Evolutionary conservation across 495 filamentous ascomycete genomes (phyloP).

Genomic region (Elaphomyces granulatus): DNA sequence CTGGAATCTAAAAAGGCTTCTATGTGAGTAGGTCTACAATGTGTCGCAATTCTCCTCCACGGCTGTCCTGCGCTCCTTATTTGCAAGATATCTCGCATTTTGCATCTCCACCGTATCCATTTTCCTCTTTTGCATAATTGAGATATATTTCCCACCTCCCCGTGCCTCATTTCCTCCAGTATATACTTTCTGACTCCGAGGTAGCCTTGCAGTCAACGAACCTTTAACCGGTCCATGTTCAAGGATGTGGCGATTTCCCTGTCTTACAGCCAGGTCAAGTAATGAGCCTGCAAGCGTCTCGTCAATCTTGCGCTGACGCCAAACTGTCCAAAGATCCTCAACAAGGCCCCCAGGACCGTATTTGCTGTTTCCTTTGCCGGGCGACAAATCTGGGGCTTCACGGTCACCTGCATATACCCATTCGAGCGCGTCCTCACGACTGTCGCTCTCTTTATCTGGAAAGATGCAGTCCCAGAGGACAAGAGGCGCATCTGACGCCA

Average conservation of each 20-base stretch:
- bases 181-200: slow-evolving; percentile 47
- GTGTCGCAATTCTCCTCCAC: not conserved
- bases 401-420: slow-evolving; percentile 65
- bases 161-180: slow-evolving; percentile 49
- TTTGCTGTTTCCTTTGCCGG: slow-evolving; percentile 33
- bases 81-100: slow-evolving; percentile 62
- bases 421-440: slow-evolving; percentile 46
- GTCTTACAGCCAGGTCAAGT: slow-evolving; percentile 43
- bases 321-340: slow-evolving; percentile 62
- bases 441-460: slow-evolving; percentile 39
- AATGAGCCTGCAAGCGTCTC: slow-evolving; percentile 62
- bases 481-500: slow-evolving; percentile 77
- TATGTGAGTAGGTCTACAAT: not conserved
- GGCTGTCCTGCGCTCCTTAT: slow-evolving; percentile 44
- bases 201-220: slow-evolving; percentile 12
- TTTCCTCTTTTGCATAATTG: slow-evolving; percentile 49
- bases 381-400: slow-evolving; percentile 19
- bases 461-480: slow-evolving; percentile 95
- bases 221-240: slow-evolving; percentile 16
- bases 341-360: slow-evolving; percentile 53
- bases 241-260: slow-evolving; percentile 26
- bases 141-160: slow-evolving; percentile 51
- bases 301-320: slow-evolving; percentile 77
- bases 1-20: not conserved
- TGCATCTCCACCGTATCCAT: slow-evolving; percentile 52